Conservation (phyloP, 2,329 filamentous ascomycete genomes). For the Colletotrichum melonis region DNA sequence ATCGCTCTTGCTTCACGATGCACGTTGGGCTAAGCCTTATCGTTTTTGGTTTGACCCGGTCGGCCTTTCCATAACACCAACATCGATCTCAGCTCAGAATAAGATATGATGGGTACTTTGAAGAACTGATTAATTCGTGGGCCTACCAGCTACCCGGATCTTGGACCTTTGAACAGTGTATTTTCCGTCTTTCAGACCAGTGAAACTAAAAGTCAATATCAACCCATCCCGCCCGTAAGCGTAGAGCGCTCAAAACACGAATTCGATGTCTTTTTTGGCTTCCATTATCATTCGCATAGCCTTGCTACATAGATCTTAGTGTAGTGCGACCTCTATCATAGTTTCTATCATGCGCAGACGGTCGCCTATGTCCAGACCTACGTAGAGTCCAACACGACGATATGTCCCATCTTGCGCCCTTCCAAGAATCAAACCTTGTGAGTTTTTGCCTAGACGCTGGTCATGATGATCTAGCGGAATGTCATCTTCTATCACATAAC, state of each 20-base stretch:
- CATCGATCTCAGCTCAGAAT: too few relatives aligned
- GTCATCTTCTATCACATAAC: background rate
- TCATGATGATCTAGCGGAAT: background rate
- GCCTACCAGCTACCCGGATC: too few relatives aligned
- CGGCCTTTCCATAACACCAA: background rate
- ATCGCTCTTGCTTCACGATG: background rate
- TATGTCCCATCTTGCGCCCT: background rate
- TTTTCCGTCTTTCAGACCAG: too few relatives aligned
- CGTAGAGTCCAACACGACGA: background rate
- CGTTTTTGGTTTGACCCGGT: background rate
- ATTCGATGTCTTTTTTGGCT: too few relatives aligned
- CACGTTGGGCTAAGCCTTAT: background rate
- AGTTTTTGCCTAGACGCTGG: background rate
- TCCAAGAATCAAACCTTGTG: background rate
- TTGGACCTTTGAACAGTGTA: too few relatives aligned
- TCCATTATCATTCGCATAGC: too few relatives aligned
- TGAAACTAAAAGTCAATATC: too few relatives aligned
- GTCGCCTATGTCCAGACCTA: background rate
- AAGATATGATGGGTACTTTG: too few relatives aligned
- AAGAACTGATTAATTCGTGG: too few relatives aligned
- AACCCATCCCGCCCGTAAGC: too few relatives aligned
- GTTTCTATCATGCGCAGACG: background rate
- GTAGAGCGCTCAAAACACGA: too few relatives aligned
- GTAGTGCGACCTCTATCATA: background rate
- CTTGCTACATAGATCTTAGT: background rate